Base-by-base conservation (phyloP, 2,329 filamentous ascomycete genomes). In the Trichoderma brevicompactum region DNA sequence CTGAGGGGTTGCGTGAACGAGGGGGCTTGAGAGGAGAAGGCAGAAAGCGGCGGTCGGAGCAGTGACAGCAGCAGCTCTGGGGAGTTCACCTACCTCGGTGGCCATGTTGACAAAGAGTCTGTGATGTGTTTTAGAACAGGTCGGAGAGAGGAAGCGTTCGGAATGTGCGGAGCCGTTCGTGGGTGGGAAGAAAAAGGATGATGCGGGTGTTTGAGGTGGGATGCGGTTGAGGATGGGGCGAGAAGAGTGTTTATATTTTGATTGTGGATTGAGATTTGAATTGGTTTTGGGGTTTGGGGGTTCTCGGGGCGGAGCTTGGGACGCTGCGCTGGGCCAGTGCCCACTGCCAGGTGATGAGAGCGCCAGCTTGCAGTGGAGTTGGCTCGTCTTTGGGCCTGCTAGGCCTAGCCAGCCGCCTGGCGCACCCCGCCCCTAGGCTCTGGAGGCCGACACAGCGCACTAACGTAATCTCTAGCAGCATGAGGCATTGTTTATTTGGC, bases 191-290 rank as follows among this genome's bases (percentile, higher is more conserved):
- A 65, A 66, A 66, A 67, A 70, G 62, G 68, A 67, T 67, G 66
- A 69, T 68, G 69, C 67, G 70, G 69, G 69, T 66, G 71, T 70
- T 64, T 64, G 69, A 64, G 54, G 68, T 65, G 68, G 68, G 65
- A 70, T 69, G 69, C 68, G 69, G 67, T 67, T 68, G 68, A 68
- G 66, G 66, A 67, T 67, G 66, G 67, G 68, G 70, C 68, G 65
- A 72, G 69, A 73, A 69, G 69, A 68, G 69, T 73, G 72, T 73
- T 73, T 73, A 72, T 73, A 72, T 72, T 73, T 73, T 73, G 71
- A 70, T 70, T 71, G 72, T 72, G 71, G 70, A 72, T 70, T 70
- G 66, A 68, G 61, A 64, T 68, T 68, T 67, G 67, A 67, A 53
- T 62, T 65, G 61, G 60, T 43, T 67, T 66, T 48, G 64, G 65